Conservation (phyloP, 495 filamentous ascomycete species). For the Aspergillus carlsbadensis region DNA sequence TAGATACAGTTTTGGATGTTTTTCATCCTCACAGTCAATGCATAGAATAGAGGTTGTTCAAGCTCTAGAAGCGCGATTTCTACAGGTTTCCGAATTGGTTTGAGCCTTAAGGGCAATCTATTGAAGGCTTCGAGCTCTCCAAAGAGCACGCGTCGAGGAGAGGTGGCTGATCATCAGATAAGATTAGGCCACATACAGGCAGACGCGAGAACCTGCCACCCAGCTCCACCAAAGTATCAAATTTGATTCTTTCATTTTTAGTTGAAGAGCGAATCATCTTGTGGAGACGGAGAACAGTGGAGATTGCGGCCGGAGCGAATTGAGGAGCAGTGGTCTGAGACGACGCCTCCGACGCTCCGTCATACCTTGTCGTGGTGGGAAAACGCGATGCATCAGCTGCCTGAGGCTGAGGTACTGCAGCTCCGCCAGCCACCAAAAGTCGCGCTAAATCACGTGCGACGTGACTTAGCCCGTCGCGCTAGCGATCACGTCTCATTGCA, state of each 20-base stretch:
- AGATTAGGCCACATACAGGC: neutral
- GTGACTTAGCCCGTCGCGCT: slow-evolving; percentile 48
- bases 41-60: too few species aligned
- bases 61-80: too few species aligned
- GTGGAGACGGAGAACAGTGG: neutral
- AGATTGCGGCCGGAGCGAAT: neutral
- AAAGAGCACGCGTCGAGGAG: neutral
- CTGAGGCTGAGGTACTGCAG: neutral
- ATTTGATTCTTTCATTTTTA: neutral
- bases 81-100: too few species aligned
- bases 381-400: neutral
- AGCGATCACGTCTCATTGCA: slow-evolving; percentile 37
- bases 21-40: too few species aligned
- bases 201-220: neutral
- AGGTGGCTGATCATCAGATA: slow-evolving; percentile 4
- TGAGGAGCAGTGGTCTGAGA: slow-evolving; percentile 4
- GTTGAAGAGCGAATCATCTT: neutral
- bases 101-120: too few species aligned
- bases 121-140: too few species aligned
- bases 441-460: slow-evolving; percentile 44
- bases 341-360: neutral
- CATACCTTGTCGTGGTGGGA: neutral
- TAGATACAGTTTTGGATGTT: neutral
- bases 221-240: neutral
- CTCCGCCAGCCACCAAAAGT: slow-evolving; percentile 19